A percentile compares a stretch with the other conserved stretches of the same genome.
Evolutionary conservation across 768 basidiomycete species (phyloP).

Genomic region (Amanita rubescens): DNA sequence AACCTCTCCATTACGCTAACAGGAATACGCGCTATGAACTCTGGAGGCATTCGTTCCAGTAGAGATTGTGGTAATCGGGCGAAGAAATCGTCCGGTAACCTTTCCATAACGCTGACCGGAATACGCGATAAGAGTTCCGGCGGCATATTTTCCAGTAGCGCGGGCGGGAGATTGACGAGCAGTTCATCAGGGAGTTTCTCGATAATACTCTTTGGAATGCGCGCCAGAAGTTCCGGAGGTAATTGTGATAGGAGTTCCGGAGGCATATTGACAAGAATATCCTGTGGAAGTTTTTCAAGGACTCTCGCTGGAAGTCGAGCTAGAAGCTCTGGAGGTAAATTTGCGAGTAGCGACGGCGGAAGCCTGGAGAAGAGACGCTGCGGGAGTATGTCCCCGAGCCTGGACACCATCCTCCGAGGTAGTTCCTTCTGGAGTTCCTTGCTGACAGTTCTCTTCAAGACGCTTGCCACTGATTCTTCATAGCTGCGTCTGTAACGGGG

Average conservation of each 20-base stretch:
- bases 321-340: not conserved
- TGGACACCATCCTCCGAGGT: not conserved
- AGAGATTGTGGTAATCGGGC: not conserved
- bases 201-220: not conserved
- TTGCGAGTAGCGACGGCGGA: not conserved
- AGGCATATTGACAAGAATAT: not conserved
- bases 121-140: slow-evolving; percentile 14
- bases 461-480: not conserved
- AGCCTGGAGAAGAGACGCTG: not conserved
- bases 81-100: slow-evolving; percentile 12
- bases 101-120: slow-evolving; percentile 29
- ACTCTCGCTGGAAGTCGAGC: not conserved
- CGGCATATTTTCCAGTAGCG: not conserved
- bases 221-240: not conserved
- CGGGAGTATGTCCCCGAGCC: not conserved
- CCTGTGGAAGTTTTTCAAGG: not conserved
- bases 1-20: not conserved
- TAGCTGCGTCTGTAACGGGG: not conserved
- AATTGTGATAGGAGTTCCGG: not conserved
- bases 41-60: not conserved
- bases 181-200: not conserved
- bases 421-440: not conserved
- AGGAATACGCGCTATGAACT: not conserved
- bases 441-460: not conserved
- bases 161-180: not conserved